Evolutionary conservation across 148 eudicot genomes (phyloP).

Genomic region (Cornus florida): DNA sequence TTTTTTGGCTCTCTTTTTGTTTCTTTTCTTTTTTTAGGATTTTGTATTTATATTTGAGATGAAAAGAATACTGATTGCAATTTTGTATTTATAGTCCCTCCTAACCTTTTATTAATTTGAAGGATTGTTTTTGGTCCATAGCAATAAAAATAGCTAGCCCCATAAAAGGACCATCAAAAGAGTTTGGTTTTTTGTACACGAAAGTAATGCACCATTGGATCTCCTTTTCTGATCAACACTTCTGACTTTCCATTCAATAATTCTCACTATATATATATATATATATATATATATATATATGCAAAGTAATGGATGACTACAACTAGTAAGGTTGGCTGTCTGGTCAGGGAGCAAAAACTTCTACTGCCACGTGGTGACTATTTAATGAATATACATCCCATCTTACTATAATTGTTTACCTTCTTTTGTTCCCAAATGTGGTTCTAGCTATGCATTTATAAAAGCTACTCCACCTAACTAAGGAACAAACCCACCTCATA

Average conservation of each 20-base stretch:
- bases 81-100: not conserved
- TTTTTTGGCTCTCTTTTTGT: too few relatives aligned
- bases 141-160: not conserved
- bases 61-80: too few relatives aligned
- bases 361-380: not conserved
- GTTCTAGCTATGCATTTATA: not conserved
- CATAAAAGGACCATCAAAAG: not conserved
- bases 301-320: not conserved
- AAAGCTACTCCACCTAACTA: not conserved
- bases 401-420: too few relatives aligned
- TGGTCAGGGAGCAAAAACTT: constrained; percentile 7
- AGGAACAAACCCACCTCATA: too few relatives aligned
- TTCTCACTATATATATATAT: not conserved
- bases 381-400: too few relatives aligned
- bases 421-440: not conserved
- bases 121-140: not conserved
- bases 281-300: not conserved
- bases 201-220: not conserved
- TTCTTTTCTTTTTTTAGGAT: too few relatives aligned
- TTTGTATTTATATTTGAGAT: too few relatives aligned
- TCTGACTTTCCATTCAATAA: not conserved
- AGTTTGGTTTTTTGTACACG: too few relatives aligned
- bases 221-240: constrained; percentile 1
- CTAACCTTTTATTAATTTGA: too few relatives aligned
- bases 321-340: constrained; percentile 1